A percentile compares a stretch with the other conserved stretches of the same genome.
phyloP scores from a whole-genome alignment of 2,329 filamentous ascomycete genomes.

The Ascochyta koolunga region DNA sequence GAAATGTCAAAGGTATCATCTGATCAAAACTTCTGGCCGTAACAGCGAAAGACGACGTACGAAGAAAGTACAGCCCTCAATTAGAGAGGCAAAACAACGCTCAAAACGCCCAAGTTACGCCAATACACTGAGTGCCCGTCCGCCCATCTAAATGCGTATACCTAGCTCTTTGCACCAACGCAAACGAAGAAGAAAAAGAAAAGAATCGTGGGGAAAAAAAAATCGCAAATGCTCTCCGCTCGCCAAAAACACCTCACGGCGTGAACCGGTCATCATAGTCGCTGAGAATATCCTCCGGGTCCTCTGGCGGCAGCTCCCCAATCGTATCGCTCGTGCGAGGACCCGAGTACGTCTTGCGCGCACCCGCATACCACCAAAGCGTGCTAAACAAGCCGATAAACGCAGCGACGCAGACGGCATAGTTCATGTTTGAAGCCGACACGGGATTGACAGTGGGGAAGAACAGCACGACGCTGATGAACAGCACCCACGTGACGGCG shows the following conservation, averaged over 20 bases:
- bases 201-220: neutral
- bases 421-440: conserved; percentile 55
- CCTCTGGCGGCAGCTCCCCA: conserved; percentile 49
- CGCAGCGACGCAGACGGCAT: conserved; percentile 53
- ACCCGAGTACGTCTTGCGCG: conserved; percentile 60
- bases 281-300: conserved; percentile 47
- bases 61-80: neutral
- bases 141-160: neutral
- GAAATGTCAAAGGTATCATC: conserved; percentile 18
- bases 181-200: neutral
- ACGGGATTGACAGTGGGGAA: conserved; percentile 54
- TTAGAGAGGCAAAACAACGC: neutral
- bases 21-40: conserved; percentile 14
- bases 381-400: conserved; percentile 58
- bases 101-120: neutral
- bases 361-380: conserved; percentile 53
- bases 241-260: conserved; percentile 17
- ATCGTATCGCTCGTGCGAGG: conserved; percentile 63
- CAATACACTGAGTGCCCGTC: neutral
- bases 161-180: neutral
- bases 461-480: conserved; percentile 67
- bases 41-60: neutral
- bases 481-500: conserved; percentile 65
- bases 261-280: conserved; percentile 37
- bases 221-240: too few species aligned